Evolutionary conservation across 768 basidiomycete genomes (phyloP).

Genomic region (Sarcodon sp.): DNA sequence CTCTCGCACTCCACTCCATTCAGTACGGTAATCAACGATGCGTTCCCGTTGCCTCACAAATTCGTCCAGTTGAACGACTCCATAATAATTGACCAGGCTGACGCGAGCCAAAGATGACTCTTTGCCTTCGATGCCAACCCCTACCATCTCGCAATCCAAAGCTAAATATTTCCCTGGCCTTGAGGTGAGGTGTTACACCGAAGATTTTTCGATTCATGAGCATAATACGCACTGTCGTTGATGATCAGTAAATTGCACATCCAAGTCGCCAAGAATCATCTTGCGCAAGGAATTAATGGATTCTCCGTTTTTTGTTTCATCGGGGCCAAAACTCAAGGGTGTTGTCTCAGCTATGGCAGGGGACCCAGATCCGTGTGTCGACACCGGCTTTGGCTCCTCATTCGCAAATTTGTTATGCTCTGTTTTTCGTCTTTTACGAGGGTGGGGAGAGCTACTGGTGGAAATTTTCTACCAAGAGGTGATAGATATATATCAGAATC

Average conservation of each 20-base stretch:
- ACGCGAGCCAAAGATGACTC: constrained; percentile 86
- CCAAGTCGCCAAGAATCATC: constrained; percentile 39
- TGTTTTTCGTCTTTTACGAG: constrained; percentile 9
- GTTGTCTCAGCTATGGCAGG: neutral
- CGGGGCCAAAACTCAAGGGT: constrained; percentile 8
- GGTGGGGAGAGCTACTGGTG: constrained; percentile 3
- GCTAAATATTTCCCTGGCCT: constrained; percentile 62
- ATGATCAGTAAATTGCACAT: constrained; percentile 26
- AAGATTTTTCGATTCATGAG: neutral
- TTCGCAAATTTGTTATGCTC: constrained; percentile 1
- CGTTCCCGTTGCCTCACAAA: constrained; percentile 80
- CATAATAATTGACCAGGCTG: constrained; percentile 82
- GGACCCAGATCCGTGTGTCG: neutral
- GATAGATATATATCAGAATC: neutral
- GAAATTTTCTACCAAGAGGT: constrained; percentile 5
- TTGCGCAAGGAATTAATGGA: constrained; percentile 29
- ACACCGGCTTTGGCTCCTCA: no score
- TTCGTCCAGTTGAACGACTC: constrained; percentile 65
- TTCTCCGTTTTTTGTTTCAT: constrained; percentile 32
- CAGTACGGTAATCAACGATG: constrained; percentile 88
- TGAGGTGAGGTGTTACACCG: neutral
- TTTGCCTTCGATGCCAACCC: constrained; percentile 69
- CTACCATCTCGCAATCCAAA: constrained; percentile 97
- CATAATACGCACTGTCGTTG: constrained; percentile 18
- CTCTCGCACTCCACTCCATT: constrained; percentile 74